These are phyloP conservation scores for Apiospora malaysiana DNA, from an alignment of 2,329 filamentous ascomycete genomes.

Conservation along the genomic window DNA sequence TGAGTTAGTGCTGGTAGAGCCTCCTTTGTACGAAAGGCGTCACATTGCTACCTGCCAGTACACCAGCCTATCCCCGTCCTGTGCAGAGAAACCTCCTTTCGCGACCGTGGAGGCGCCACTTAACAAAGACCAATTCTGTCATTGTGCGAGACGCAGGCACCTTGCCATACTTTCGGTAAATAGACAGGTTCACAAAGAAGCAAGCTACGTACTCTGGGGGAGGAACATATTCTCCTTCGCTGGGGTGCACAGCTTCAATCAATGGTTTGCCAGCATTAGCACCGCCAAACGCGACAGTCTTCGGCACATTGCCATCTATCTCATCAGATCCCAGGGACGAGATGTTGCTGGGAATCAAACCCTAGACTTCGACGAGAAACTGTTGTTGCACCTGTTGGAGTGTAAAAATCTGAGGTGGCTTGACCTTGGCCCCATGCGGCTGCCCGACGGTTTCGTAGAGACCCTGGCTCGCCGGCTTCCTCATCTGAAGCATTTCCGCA, in stretches of 20 bases:
- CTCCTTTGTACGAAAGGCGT: neutral
- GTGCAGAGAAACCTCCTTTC: neutral
- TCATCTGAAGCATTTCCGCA: neutral
- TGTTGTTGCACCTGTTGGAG: neutral
- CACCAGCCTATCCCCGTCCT: neutral
- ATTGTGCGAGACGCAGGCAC: neutral
- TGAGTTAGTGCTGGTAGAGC: neutral
- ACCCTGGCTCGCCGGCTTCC: neutral
- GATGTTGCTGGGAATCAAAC: too few species aligned
- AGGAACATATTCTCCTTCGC: neutral
- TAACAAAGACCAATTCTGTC: neutral
- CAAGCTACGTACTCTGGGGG: neutral
- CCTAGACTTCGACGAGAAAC: neutral
- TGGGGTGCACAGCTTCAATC: neutral
- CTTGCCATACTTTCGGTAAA: neutral
- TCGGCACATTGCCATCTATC: neutral
- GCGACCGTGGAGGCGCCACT: neutral
- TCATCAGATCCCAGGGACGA: neutral
- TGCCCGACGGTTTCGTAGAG: neutral
- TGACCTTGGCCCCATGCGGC: neutral
- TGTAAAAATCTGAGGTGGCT: neutral
- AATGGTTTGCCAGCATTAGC: neutral
- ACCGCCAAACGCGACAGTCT: neutral
- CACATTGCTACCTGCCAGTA: neutral
- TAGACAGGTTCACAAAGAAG: neutral